phyloP scores from a whole-genome alignment of 495 filamentous ascomycete species.

The Aspergillus cavernicola region DNA sequence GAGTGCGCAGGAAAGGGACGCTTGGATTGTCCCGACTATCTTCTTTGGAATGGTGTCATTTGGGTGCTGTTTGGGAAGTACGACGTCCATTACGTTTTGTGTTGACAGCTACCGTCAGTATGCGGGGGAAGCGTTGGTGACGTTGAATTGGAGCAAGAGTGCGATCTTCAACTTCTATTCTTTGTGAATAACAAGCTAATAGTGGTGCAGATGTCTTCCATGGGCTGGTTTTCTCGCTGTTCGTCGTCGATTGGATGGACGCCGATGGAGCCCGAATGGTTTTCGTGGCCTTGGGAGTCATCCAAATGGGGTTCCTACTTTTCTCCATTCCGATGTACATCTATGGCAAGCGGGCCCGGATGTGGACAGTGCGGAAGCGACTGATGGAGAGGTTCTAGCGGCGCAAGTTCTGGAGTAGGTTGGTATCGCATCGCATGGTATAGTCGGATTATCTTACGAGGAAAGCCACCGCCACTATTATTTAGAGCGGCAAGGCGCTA shows the following conservation, averaged over 20 bases:
- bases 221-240: slow-evolving; percentile 84
- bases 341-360: slow-evolving; percentile 87
- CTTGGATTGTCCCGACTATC: slow-evolving; percentile 87
- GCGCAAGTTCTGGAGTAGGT: background rate
- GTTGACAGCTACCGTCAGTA: slow-evolving; percentile 94
- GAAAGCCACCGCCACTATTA: too few relatives aligned
- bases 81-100: slow-evolving; percentile 92
- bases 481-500: too few relatives aligned
- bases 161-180: slow-evolving; percentile 18
- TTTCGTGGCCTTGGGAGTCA: slow-evolving; percentile 79
- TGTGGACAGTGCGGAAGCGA: slow-evolving; percentile 91
- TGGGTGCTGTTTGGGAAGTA: slow-evolving; percentile 85
- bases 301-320: slow-evolving; percentile 72
- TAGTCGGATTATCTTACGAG: too few relatives aligned
- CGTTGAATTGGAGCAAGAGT: slow-evolving; percentile 91
- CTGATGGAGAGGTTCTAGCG: slow-evolving; percentile 81
- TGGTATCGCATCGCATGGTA: too few relatives aligned
- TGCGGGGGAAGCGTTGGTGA: slow-evolving; percentile 91
- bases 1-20: slow-evolving; percentile 69
- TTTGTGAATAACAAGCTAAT: background rate
- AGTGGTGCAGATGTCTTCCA: slow-evolving; percentile 68
- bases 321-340: slow-evolving; percentile 93
- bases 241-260: slow-evolving; percentile 83
- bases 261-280: slow-evolving; percentile 71
- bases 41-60: slow-evolving; percentile 95